A percentile compares a stretch with the other conserved stretches of the same genome.
Evolutionary conservation across 2,329 filamentous ascomycete genomes (phyloP).

Genomic region (Diplodia seriata): DNA sequence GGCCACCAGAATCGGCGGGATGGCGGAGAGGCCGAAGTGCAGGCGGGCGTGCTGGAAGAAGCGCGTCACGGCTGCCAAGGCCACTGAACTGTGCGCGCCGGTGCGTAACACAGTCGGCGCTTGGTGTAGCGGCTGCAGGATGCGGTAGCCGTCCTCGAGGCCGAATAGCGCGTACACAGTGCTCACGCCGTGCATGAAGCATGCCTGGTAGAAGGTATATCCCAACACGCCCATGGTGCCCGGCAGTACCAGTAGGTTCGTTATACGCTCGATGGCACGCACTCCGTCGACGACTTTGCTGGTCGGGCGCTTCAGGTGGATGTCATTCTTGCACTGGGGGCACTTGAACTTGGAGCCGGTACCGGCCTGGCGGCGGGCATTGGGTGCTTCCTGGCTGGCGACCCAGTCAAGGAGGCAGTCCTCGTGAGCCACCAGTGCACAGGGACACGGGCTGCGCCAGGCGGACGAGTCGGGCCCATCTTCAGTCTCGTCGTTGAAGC

Average conservation of each 20-base stretch:
- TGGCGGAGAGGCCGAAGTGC: constrained; percentile 68
- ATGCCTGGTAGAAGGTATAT: constrained; percentile 52
- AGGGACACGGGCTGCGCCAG: constrained; percentile 91
- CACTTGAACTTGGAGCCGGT: constrained; percentile 69
- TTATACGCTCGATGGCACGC: constrained; percentile 64
- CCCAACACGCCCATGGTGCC: constrained; percentile 64
- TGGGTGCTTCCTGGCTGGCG: constrained; percentile 78
- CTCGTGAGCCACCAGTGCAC: constrained; percentile 89
- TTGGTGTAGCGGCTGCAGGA: constrained; percentile 55
- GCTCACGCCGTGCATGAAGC: constrained; percentile 65
- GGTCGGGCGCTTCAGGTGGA: constrained; percentile 75
- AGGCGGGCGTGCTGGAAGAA: constrained; percentile 56
- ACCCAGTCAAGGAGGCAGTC: constrained; percentile 91
- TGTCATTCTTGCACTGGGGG: constrained; percentile 86
- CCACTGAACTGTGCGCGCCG: constrained; percentile 41
- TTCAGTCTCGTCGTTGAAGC: constrained; percentile 70
- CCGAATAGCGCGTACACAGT: constrained; percentile 72
- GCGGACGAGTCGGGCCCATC: constrained; percentile 65
- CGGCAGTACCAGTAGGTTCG: constrained; percentile 68
- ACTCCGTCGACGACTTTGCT: constrained; percentile 74
- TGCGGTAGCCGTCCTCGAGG: constrained; percentile 62
- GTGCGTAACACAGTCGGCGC: constrained; percentile 46
- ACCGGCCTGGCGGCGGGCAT: constrained; percentile 57
- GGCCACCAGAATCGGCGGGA: constrained; percentile 72
- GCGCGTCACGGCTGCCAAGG: constrained; percentile 42